phyloP scores from a whole-genome alignment of 2,329 filamentous ascomycete species.

The Neofusicoccum sp. region DNA sequence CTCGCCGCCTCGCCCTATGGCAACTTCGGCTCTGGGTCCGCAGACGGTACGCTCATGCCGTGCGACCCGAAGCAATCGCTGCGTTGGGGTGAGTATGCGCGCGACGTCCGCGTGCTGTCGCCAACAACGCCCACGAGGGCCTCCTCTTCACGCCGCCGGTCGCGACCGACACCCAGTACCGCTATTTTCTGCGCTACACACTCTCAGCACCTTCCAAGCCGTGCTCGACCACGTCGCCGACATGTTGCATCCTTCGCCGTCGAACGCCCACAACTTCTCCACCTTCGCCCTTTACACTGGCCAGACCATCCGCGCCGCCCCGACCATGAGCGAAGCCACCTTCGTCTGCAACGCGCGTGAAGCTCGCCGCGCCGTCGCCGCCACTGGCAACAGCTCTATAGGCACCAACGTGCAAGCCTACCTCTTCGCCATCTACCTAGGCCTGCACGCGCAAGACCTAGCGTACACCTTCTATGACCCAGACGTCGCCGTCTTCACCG shows the following conservation, averaged over 20 bases:
- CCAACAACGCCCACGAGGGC: constrained; percentile 48
- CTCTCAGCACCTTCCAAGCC: constrained; percentile 31
- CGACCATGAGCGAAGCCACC: constrained; percentile 44
- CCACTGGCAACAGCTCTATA: constrained; percentile 47
- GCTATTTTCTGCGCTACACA: constrained; percentile 24
- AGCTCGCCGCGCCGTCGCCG: constrained; percentile 50
- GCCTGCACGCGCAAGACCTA: constrained; percentile 53
- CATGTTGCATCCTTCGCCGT: constrained; percentile 49
- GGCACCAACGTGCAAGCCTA: constrained; percentile 53
- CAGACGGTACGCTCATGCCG: not conserved
- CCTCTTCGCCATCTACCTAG: constrained; percentile 53
- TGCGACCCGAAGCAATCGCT: not conserved
- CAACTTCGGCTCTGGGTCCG: not conserved
- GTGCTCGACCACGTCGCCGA: constrained; percentile 43
- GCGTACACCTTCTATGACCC: constrained; percentile 53
- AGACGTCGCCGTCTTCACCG: constrained; percentile 19
- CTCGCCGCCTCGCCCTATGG: not conserved
- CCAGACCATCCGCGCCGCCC: constrained; percentile 42
- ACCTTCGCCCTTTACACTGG: constrained; percentile 47
- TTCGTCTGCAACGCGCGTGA: constrained; percentile 56
- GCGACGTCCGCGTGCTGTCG: constrained; percentile 35
- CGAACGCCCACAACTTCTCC: constrained; percentile 37
- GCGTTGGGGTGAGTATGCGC: constrained; percentile 27
- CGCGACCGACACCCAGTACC: constrained; percentile 23
- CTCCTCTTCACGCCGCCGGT: constrained; percentile 29